These are phyloP conservation scores for Cyberlindnera nakhonratchasimensis DNA, from an alignment of 805 yeast species.

Conservation along the genomic window DNA sequence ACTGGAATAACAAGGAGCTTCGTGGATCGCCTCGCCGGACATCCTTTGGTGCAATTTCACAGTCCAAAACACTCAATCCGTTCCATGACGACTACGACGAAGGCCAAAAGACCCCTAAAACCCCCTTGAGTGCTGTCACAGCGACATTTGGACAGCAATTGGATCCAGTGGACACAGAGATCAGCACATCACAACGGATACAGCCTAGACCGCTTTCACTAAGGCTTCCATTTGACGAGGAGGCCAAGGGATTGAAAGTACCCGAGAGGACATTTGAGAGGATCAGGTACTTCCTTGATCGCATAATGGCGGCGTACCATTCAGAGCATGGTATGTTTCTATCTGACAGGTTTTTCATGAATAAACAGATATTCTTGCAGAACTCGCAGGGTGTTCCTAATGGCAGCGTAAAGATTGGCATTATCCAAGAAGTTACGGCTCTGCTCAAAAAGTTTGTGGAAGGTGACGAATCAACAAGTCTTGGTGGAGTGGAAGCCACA, in stretches of 20 bases:
- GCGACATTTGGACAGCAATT: conserved; percentile 10
- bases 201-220: not conserved
- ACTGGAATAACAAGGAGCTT: conserved; percentile 8
- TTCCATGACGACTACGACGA: conserved; percentile 1
- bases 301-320: conserved; percentile 18
- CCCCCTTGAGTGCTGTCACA: conserved; percentile 8
- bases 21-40: conserved; percentile 4
- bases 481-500: conserved; percentile 13
- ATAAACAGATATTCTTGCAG: conserved; percentile 14
- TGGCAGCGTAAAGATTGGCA: conserved; percentile 26
- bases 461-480: conserved; percentile 5
- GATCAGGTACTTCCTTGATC: conserved; percentile 12
- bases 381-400: conserved; percentile 15
- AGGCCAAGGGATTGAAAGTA: conserved; percentile 2
- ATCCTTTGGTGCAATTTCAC: conserved; percentile 1
- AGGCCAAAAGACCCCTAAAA: conserved; percentile 6
- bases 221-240: conserved; percentile 6
- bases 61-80: conserved; percentile 2
- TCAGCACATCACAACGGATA: not conserved
- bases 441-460: conserved; percentile 14
- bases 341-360: conserved; percentile 16
- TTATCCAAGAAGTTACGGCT: conserved; percentile 23
- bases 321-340: conserved; percentile 22
- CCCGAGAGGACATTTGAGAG: conserved; percentile 14
- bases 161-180: not conserved